Conservation (phyloP, 2,329 filamentous ascomycete species). For the Fusarium hainanense region DNA sequence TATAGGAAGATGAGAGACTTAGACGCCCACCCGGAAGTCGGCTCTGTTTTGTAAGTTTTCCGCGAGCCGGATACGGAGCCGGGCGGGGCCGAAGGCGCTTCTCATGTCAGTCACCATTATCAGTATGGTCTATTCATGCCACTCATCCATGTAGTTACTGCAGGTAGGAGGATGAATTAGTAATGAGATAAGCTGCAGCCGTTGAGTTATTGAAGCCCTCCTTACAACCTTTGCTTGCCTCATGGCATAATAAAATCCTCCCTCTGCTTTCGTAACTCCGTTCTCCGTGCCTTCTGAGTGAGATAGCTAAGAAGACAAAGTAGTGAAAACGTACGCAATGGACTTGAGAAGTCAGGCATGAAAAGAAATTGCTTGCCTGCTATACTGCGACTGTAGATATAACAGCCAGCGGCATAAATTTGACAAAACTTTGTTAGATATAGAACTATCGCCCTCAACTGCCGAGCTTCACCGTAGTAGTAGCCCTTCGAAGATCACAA, state of each 20-base stretch:
- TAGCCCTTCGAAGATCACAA: slow-evolving; percentile 12
- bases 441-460: not conserved
- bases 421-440: not conserved
- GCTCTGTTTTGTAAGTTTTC: slow-evolving; percentile 36
- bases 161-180: not conserved
- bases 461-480: not conserved
- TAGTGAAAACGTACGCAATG: not conserved
- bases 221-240: no score
- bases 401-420: not conserved
- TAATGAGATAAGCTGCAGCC: not conserved
- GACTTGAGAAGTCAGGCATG: not conserved
- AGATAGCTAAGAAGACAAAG: not conserved
- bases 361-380: not conserved
- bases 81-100: slow-evolving; percentile 25
- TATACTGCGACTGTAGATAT: no score
- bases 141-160: not conserved
- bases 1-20: slow-evolving; percentile 13
- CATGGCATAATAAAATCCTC: not conserved
- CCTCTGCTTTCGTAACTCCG: not conserved
- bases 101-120: not conserved
- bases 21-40: slow-evolving; percentile 11
- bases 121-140: not conserved
- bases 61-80: slow-evolving; percentile 24
- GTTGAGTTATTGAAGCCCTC: not conserved
- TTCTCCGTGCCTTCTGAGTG: not conserved